Evolutionary conservation across 768 basidiomycete species (phyloP).

Genomic region (Phanerochaete sordida): DNA sequence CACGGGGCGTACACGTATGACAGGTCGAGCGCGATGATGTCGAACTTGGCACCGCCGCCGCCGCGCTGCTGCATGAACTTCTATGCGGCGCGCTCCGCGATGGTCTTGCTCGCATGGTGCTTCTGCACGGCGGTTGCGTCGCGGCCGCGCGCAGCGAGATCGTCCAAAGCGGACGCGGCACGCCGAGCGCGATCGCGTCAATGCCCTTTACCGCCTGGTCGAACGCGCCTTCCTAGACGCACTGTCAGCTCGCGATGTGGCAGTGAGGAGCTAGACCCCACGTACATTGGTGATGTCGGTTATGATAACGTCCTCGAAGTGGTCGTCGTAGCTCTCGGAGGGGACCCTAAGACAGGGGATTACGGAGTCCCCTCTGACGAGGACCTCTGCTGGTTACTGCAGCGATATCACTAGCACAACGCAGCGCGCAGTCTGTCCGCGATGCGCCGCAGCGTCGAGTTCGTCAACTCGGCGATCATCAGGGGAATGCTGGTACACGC

Average conservation of each 20-base stretch:
- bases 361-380: constrained; percentile 62
- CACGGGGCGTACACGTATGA: constrained; percentile 28
- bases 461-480: too few species aligned
- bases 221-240: constrained; percentile 28
- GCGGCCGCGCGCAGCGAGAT: constrained; percentile 26
- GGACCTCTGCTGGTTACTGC: too few species aligned
- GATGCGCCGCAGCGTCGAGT: too few species aligned
- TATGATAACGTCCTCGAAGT: constrained; percentile 63
- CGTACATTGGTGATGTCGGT: constrained; percentile 59
- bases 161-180: constrained; percentile 20
- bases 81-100: constrained; percentile 46
- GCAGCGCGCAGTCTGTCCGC: too few species aligned
- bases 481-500: too few species aligned
- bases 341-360: constrained; percentile 49
- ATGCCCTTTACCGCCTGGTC: constrained; percentile 50
- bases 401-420: too few species aligned
- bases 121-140: constrained; percentile 27
- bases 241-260: too few species aligned
- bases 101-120: constrained; percentile 62
- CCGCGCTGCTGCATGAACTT: constrained; percentile 18
- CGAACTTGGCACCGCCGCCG: constrained; percentile 26
- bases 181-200: too few species aligned
- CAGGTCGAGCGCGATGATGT: constrained; percentile 34
- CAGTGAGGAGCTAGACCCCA: too few species aligned
- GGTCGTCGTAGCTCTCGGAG: constrained; percentile 52